Evolutionary conservation across 192 early-diverging fungal genomes (phyloP).

Genomic region (Thoreauomyces humboldtii): DNA sequence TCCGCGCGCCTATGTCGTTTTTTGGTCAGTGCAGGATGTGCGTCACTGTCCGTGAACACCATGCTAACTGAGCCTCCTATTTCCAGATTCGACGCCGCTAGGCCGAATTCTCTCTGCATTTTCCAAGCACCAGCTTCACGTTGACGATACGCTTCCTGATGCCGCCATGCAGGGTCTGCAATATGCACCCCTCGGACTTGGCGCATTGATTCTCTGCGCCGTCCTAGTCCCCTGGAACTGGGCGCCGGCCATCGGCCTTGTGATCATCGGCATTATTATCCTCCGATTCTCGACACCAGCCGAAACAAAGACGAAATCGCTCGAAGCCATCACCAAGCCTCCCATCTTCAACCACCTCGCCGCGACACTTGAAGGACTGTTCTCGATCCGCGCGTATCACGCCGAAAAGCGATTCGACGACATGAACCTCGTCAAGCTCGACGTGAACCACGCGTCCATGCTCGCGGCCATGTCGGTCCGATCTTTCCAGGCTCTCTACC

Average conservation of each 20-base stretch:
- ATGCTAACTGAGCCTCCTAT: too few species aligned
- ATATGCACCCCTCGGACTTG: slow-evolving; percentile 51
- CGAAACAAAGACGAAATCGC: slow-evolving; percentile 23
- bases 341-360: slow-evolving; percentile 67
- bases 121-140: slow-evolving; percentile 51
- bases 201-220: slow-evolving; percentile 56
- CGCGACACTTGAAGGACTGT: slow-evolving; percentile 62
- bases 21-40: too few species aligned
- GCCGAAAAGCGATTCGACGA: slow-evolving; percentile 58
- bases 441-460: slow-evolving; percentile 55
- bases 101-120: slow-evolving; percentile 56
- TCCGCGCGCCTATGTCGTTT: slow-evolving; percentile 58
- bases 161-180: slow-evolving; percentile 50
- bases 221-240: slow-evolving; percentile 65
- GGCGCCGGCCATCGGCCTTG: slow-evolving; percentile 45
- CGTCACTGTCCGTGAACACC: too few species aligned
- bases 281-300: slow-evolving; percentile 37
- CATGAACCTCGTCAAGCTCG: slow-evolving; percentile 53
- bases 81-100: slow-evolving; percentile 57
- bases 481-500: slow-evolving; percentile 54
- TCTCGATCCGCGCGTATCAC: slow-evolving; percentile 63
- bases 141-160: slow-evolving; percentile 53
- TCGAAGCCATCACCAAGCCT: slow-evolving; percentile 59
- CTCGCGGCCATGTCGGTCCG: slow-evolving; percentile 51
- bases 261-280: slow-evolving; percentile 41